These are phyloP conservation scores for Marsdenia floribunda DNA, from an alignment of 257 asterid species.

Conservation along the genomic window DNA sequence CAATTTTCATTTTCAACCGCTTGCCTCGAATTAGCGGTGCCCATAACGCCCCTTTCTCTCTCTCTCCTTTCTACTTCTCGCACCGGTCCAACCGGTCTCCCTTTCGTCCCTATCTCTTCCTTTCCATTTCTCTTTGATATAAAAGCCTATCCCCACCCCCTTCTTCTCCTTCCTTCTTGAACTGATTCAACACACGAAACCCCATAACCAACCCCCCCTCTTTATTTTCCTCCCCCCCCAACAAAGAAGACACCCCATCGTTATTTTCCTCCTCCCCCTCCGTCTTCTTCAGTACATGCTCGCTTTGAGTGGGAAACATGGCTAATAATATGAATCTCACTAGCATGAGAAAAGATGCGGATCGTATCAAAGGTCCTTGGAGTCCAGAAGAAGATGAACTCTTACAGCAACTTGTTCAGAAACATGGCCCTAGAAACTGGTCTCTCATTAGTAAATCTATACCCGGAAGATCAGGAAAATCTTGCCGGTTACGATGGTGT, in stretches of 20 bases:
- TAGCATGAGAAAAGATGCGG: constrained; percentile 45
- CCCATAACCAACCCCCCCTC: no score
- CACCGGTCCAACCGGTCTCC: constrained; percentile 27
- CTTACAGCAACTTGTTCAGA: constrained; percentile 63
- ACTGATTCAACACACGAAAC: constrained; percentile 17
- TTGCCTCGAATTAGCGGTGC: constrained; percentile 45
- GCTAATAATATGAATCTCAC: constrained; percentile 3
- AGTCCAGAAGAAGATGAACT: constrained; percentile 86
- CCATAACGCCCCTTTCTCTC: constrained; percentile 41
- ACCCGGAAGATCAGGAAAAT: constrained; percentile 85
- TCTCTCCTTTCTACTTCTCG: constrained; percentile 8
- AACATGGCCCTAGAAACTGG: constrained; percentile 89
- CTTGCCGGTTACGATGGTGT: constrained; percentile 93
- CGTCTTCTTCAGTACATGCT: neutral
- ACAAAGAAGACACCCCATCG: no score
- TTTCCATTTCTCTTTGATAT: neutral
- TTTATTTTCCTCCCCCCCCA: neutral
- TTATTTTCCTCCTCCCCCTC: neutral
- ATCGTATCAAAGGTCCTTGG: constrained; percentile 97
- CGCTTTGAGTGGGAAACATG: neutral
- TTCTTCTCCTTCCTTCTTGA: neutral
- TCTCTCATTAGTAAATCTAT: constrained; percentile 78
- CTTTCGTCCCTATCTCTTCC: constrained; percentile 22
- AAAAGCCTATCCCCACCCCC: neutral
- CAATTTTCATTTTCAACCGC: constrained; percentile 46